These are phyloP conservation scores for Wickerhamomyces alni DNA, from an alignment of 805 yeast genomes.

Conservation along the genomic window DNA sequence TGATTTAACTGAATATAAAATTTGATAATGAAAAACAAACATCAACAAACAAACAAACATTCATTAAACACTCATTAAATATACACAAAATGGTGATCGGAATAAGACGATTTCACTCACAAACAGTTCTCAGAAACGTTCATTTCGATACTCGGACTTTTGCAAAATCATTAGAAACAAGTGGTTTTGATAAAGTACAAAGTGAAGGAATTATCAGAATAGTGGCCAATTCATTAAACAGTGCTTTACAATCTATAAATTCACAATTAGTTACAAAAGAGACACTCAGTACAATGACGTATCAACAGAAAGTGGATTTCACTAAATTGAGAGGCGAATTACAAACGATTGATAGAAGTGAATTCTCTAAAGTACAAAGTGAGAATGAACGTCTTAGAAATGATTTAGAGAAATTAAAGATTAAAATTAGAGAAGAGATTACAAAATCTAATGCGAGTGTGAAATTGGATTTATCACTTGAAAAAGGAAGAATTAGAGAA, in stretches of 20 bases:
- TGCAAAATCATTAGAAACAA: constrained; percentile 30
- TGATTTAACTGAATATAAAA: not conserved
- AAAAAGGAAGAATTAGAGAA: constrained; percentile 92
- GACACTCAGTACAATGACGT: constrained; percentile 73
- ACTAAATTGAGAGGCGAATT: constrained; percentile 91
- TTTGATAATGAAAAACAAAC: not conserved
- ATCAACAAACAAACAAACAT: not conserved
- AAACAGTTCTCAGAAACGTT: constrained; percentile 2
- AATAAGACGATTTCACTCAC: constrained; percentile 1
- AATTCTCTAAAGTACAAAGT: constrained; percentile 71
- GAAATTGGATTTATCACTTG: constrained; percentile 82
- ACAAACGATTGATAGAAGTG: constrained; percentile 81
- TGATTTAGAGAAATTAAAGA: constrained; percentile 82
- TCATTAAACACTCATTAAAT: not conserved
- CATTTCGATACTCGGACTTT: constrained; percentile 24
- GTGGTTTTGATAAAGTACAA: constrained; percentile 72
- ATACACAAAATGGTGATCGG: not conserved
- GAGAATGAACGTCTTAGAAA: constrained; percentile 83
- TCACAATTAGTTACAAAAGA: constrained; percentile 82
- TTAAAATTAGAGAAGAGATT: constrained; percentile 83
- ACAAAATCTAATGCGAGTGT: constrained; percentile 88
- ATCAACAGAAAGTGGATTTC: constrained; percentile 95
- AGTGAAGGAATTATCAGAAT: constrained; percentile 74
- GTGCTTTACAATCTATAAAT: constrained; percentile 71
- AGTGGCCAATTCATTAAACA: constrained; percentile 68